Conservation (phyloP, 73 alveolate species). For the Durusdinium trenchii region DNA sequence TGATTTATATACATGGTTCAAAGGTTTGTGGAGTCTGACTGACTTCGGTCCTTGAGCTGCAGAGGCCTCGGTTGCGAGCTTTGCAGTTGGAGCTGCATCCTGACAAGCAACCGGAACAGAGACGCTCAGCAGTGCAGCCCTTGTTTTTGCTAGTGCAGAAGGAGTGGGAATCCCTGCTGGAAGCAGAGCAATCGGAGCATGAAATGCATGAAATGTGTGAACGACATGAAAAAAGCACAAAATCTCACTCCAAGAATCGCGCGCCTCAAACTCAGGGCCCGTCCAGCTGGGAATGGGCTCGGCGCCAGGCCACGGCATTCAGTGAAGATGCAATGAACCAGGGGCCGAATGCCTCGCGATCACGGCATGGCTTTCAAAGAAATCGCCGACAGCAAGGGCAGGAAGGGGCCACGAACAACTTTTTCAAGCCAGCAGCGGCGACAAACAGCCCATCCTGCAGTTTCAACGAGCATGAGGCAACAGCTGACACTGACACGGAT, state of each 20-base stretch:
- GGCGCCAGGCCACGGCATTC: slow-evolving; percentile 24
- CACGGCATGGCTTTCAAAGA: background rate
- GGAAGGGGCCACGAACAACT: background rate
- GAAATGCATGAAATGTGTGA: background rate
- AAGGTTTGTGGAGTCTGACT: background rate
- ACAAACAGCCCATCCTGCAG: background rate
- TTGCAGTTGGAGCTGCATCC: slow-evolving; percentile 88
- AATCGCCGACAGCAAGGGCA: background rate
- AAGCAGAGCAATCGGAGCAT: background rate
- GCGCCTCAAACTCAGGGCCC: background rate
- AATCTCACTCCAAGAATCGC: background rate
- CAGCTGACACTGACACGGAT: background rate
- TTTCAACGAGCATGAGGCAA: background rate
- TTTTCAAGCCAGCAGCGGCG: background rate
- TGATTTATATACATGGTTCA: background rate
- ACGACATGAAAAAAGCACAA: background rate
- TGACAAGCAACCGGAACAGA: slow-evolving; percentile 86
- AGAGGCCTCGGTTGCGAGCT: slow-evolving; percentile 50
- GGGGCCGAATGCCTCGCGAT: background rate
- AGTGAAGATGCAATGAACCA: background rate
- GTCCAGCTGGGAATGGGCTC: slow-evolving; percentile 34
- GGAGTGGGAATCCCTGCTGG: slow-evolving; percentile 76
- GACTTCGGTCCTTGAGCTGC: background rate
- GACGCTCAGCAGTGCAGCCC: slow-evolving; percentile 47
- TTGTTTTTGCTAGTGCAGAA: slow-evolving; percentile 83